Evolutionary conservation across 768 basidiomycete genomes (phyloP).

Genomic region (Rhizopogon sp.): DNA sequence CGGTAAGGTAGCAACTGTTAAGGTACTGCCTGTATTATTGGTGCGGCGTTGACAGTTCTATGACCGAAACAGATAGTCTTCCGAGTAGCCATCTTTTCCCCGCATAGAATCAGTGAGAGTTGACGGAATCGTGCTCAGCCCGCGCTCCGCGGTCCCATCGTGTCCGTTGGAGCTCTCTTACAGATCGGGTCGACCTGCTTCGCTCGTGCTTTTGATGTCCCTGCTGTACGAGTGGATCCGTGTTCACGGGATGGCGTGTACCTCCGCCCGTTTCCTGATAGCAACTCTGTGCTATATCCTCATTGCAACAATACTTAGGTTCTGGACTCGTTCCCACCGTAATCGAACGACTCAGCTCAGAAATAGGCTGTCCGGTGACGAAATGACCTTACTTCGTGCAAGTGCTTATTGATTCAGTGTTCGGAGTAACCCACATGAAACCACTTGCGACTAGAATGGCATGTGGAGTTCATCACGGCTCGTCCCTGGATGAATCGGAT

Average conservation of each 20-base stretch:
- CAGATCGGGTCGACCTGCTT: neutral
- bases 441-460: neutral
- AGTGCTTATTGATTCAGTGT: neutral
- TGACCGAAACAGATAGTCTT: constrained; percentile 4
- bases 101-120: constrained; percentile 5
- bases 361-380: neutral
- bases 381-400: neutral
- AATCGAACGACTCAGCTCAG: neutral
- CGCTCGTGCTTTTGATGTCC: neutral
- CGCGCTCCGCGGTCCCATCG: constrained; percentile 14
- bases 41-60: constrained; percentile 1
- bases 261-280: neutral
- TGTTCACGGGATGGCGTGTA: neutral
- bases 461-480: constrained; percentile 1
- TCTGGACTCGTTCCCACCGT: neutral
- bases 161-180: neutral
- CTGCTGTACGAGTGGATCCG: neutral
- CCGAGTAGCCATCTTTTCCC: constrained; percentile 6
- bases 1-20: neutral
- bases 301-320: neutral
- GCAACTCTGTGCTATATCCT: neutral
- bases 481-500: neutral
- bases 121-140: neutral
- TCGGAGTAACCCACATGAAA: neutral
- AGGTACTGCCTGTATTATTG: neutral